Percentiles rank a stretch among this genome's conserved stretches.
Evolutionary conservation across 2,329 filamentous ascomycete genomes (phyloP).

Genomic region (Hymenoscyphus fructigenus): DNA sequence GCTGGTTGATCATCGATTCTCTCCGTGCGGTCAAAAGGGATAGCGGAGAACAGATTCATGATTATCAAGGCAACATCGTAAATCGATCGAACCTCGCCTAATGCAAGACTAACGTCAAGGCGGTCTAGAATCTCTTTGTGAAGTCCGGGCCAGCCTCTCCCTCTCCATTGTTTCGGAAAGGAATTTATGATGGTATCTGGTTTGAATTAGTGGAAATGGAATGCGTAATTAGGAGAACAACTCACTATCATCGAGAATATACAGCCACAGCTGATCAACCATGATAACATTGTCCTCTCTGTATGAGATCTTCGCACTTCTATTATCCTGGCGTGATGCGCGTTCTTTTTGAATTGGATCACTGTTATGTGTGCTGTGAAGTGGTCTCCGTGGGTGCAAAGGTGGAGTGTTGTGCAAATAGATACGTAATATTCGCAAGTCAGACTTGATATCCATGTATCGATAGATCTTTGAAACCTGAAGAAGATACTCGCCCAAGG

Average conservation of each 20-base stretch:
- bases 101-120: conserved; percentile 17
- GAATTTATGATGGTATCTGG: conserved; percentile 36
- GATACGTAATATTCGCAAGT: neutral
- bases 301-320: neutral
- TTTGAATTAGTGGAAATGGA: neutral
- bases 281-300: conserved; percentile 33
- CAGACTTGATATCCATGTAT: neutral
- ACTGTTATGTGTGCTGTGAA: conserved; percentile 10
- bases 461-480: conserved; percentile 6
- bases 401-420: conserved; percentile 7
- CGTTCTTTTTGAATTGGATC: neutral
- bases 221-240: too few species aligned
- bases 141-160: conserved; percentile 40
- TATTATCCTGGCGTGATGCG: conserved; percentile 8
- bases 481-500: conserved; percentile 6
- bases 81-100: conserved; percentile 34
- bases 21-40: conserved; percentile 41
- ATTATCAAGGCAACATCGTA: conserved; percentile 42
- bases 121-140: conserved; percentile 40
- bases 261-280: conserved; percentile 45
- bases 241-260: conserved; percentile 38
- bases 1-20: conserved; percentile 35
- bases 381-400: conserved; percentile 15
- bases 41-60: conserved; percentile 40
- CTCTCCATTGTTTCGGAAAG: conserved; percentile 43